Evolutionary conservation across 2,329 filamentous ascomycete species (phyloP).

Genomic region (Monilinia vaccinii-corymbosi): DNA sequence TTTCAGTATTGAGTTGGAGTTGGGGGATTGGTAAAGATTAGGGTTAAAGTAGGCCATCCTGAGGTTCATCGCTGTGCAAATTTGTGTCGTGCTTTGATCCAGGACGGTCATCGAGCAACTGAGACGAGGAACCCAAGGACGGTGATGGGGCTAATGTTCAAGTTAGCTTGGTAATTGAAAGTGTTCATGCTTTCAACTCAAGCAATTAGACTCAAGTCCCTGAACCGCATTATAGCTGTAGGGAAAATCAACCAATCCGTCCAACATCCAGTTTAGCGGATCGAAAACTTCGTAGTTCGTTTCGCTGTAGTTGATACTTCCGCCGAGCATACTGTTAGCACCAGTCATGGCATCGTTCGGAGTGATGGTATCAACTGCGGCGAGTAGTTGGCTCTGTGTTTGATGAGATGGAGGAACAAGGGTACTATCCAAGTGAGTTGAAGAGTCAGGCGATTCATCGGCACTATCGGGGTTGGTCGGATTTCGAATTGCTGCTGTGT

Average conservation of each 20-base stretch:
- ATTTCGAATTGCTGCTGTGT: conserved; percentile 62
- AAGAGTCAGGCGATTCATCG: conserved; percentile 62
- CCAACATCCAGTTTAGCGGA: conserved; percentile 87
- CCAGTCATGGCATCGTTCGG: conserved; percentile 21
- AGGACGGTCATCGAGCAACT: too few relatives aligned
- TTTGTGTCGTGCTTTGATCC: neutral
- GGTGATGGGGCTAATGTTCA: neutral
- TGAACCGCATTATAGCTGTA: conserved; percentile 52
- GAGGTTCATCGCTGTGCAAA: too few relatives aligned
- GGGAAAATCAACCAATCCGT: conserved; percentile 74
- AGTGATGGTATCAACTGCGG: conserved; percentile 17
- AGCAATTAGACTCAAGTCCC: conserved; percentile 34
- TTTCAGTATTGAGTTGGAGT: neutral
- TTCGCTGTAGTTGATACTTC: conserved; percentile 47
- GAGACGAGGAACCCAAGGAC: neutral
- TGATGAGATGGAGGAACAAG: conserved; percentile 36
- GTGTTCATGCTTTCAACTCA: conserved; percentile 14
- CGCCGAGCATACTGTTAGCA: conserved; percentile 19
- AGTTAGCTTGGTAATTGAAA: neutral
- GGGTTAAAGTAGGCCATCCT: neutral
- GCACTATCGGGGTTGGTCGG: conserved; percentile 77
- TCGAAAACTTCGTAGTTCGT: conserved; percentile 83
- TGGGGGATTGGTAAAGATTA: neutral
- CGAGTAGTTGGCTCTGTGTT: conserved; percentile 22
- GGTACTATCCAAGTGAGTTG: conserved; percentile 54